These are phyloP conservation scores for Dentipellis sp. DNA, from an alignment of 768 basidiomycete genomes.

Conservation along the genomic window DNA sequence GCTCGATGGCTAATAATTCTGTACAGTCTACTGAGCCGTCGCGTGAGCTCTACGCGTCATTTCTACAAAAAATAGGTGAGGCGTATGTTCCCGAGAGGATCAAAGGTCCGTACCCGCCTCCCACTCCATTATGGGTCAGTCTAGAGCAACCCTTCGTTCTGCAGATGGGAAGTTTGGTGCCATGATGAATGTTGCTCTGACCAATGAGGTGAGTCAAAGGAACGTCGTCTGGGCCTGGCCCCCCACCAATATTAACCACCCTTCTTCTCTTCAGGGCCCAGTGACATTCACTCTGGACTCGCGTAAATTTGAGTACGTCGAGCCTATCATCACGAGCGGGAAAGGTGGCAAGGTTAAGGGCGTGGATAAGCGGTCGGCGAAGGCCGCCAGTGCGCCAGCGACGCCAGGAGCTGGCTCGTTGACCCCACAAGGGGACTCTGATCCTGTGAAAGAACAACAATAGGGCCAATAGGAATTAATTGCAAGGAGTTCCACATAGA, in stretches of 20 bases:
- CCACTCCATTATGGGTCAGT: conserved; percentile 2
- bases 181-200: conserved; percentile 88
- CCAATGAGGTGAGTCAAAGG: conserved; percentile 62
- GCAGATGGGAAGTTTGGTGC: conserved; percentile 91
- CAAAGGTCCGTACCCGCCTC: conserved; percentile 43
- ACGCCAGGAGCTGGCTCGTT: too few species aligned
- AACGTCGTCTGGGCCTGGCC: conserved; percentile 4
- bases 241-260: conserved; percentile 1
- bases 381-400: too few species aligned
- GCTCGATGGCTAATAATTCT: not conserved
- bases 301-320: conserved; percentile 64
- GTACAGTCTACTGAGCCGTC: conserved; percentile 58
- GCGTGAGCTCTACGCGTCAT: conserved; percentile 58
- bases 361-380: too few species aligned
- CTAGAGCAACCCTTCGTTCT: conserved; percentile 5
- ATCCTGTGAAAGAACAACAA: too few species aligned
- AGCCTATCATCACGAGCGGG: conserved; percentile 1
- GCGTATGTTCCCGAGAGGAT: conserved; percentile 70
- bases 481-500: too few species aligned
- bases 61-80: conserved; percentile 57
- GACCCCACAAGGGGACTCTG: too few species aligned
- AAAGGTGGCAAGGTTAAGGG: too few species aligned
- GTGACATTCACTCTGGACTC: conserved; percentile 82
- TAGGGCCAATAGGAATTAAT: too few species aligned
- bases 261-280: conserved; percentile 47